A percentile compares a stretch with the other conserved stretches of the same genome.
phyloP scores from a whole-genome alignment of 2,329 filamentous ascomycete species.

The Aspergillus sp. region DNA sequence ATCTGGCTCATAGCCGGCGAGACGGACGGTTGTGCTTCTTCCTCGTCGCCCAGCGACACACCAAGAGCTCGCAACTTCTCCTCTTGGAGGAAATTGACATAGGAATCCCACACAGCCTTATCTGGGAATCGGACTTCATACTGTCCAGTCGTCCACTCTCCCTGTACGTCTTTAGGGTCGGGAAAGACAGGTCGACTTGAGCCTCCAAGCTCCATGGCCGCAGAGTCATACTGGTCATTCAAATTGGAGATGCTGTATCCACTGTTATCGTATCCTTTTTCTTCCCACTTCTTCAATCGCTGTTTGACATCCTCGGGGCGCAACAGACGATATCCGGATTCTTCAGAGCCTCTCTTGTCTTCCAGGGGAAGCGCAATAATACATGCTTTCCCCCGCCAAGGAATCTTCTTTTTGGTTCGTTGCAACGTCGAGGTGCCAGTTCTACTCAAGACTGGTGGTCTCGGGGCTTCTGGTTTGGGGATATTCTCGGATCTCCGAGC shows the following conservation, averaged over 20 bases:
- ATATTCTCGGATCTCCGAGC: slow-evolving; percentile 2
- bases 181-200: slow-evolving; percentile 40
- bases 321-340: slow-evolving; percentile 31
- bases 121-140: slow-evolving; percentile 39
- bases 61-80: slow-evolving; percentile 88
- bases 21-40: slow-evolving; percentile 61
- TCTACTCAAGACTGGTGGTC: slow-evolving; percentile 9
- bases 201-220: slow-evolving; percentile 27
- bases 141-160: slow-evolving; percentile 26
- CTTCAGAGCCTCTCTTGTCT: slow-evolving; percentile 54
- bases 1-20: slow-evolving; percentile 65
- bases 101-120: slow-evolving; percentile 61
- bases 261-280: slow-evolving; percentile 37
- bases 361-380: slow-evolving; percentile 63
- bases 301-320: slow-evolving; percentile 33
- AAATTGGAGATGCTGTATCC: slow-evolving; percentile 33
- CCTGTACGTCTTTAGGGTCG: slow-evolving; percentile 31
- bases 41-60: slow-evolving; percentile 71
- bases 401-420: slow-evolving; percentile 60
- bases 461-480: slow-evolving; percentile 6
- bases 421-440: slow-evolving; percentile 19
- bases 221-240: slow-evolving; percentile 22
- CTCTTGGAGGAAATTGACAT: slow-evolving; percentile 76
- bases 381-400: slow-evolving; percentile 70
- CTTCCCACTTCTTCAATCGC: slow-evolving; percentile 35